Base-by-base conservation (phyloP, 768 basidiomycete species). In the Panaeolus papilionaceus region DNA sequence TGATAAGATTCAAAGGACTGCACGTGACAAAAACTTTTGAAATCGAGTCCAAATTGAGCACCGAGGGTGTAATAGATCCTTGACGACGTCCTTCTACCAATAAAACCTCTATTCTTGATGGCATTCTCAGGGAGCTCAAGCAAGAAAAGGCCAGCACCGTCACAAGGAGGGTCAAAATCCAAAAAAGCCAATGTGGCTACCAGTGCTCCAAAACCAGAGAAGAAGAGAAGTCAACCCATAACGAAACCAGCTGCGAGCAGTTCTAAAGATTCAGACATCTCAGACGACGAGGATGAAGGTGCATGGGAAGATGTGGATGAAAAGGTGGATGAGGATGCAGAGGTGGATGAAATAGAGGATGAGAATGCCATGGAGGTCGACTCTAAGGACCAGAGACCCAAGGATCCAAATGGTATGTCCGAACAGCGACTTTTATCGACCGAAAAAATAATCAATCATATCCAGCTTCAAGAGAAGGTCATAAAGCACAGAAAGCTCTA, bases 401-500 rank as follows among this genome's bases (percentile, higher is more conserved):
- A 88, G 72, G 86, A 90, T 75, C 83, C 88, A 14, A 87, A 88
- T 74, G 88, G 91, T 91, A 71, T 64, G 79, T 74, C 20, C 61
- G 38, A 16, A 28, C 28, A 23, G 20, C 6, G 12, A 33, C 61
- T 38, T 61, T 20, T 33, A 64, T 65, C 66, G 26, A 62, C 63
- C 42, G 18, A 14, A 65, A 65, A 62, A 37, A 49, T 16, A 20
- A 38, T 65, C 64, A 23, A 9, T 23, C 16, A n/a, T 45, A 6
- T 39, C 47, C 67, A 92, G 92, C 86, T 69, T 78, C 87, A 18
- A 84, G 85, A 49, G 92, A 94, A 78, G 85, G 89, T 0, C 93
- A 93, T 67, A 88, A 89, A 75, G 88, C 81, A 0, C 93, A 95
- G 76, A 88, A 89, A 63, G 82, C 73, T 8, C 76, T 94, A 0